These are phyloP conservation scores for Microsporum canis DNA, from an alignment of 2,329 filamentous ascomycete species.

Conservation along the genomic window DNA sequence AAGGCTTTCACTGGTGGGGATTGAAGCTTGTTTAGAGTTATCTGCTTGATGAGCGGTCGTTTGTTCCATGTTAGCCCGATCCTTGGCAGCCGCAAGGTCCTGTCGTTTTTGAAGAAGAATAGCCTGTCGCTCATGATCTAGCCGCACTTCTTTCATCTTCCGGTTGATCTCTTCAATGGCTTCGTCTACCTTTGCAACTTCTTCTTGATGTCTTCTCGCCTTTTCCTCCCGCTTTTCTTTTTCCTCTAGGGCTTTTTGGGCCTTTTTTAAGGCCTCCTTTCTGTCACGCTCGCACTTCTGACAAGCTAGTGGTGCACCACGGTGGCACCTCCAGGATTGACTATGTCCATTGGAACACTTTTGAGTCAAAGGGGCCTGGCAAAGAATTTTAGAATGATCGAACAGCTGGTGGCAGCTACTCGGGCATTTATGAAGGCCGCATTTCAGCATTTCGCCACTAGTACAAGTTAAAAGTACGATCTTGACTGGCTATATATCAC, in stretches of 20 bases:
- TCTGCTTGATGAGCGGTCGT: background rate
- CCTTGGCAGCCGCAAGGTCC: conserved; percentile 11
- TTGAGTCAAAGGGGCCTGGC: conserved; percentile 33
- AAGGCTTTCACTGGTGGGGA: background rate
- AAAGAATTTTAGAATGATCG: conserved; percentile 48
- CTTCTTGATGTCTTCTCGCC: conserved; percentile 15
- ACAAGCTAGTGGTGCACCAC: conserved; percentile 33
- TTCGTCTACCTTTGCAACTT: conserved; percentile 19
- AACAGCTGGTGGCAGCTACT: conserved; percentile 50
- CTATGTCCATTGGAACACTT: conserved; percentile 45
- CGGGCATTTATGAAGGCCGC: conserved; percentile 49
- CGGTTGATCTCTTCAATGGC: conserved; percentile 17
- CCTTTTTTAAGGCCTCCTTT: conserved; percentile 31
- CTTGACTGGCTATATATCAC: background rate
- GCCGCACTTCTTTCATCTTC: conserved; percentile 13
- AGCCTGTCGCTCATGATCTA: conserved; percentile 15
- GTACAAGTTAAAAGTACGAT: background rate
- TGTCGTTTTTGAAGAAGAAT: conserved; percentile 7
- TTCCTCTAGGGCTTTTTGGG: conserved; percentile 1
- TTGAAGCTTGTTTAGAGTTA: background rate
- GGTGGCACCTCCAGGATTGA: conserved; percentile 37
- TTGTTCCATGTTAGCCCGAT: conserved; percentile 3
- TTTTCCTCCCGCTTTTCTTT: conserved; percentile 14
- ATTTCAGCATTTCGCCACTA: conserved; percentile 35
- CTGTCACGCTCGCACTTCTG: conserved; percentile 43